These are phyloP conservation scores for Anthoceros angustus DNA, from an alignment of 225 moss, liverwort and hornwort genomes.

Conservation along the genomic window DNA sequence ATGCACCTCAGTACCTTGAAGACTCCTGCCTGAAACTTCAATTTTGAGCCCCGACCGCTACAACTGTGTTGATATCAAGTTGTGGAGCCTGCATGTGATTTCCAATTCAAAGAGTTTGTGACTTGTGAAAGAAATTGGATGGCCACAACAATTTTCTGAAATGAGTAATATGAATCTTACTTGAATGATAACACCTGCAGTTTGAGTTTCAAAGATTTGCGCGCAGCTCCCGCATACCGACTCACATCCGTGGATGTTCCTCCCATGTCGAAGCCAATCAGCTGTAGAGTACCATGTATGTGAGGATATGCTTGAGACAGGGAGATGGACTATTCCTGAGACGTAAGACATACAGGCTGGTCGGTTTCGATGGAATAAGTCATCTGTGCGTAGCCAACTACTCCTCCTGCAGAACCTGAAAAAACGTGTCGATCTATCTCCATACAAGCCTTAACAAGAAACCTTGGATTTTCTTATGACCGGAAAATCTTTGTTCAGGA, in stretches of 20 bases:
- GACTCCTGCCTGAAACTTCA: no score
- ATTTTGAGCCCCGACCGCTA: no score
- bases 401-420: conserved; percentile 91
- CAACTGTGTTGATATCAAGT: conserved; percentile 97
- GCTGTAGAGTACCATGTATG: conserved; percentile 11
- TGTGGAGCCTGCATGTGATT: conserved; percentile 46
- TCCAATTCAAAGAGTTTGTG: background rate
- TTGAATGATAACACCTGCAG: no score
- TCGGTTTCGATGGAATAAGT: conserved; percentile 73
- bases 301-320: no score
- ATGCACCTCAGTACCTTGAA: conserved; percentile 51
- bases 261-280: conserved; percentile 98
- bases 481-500: conserved; percentile 83
- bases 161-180: conserved; percentile 5
- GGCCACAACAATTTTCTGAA: background rate
- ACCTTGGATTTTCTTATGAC: conserved; percentile 45
- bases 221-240: conserved; percentile 73
- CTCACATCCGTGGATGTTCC: conserved; percentile 98
- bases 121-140: background rate
- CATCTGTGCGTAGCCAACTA: conserved; percentile 79
- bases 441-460: background rate
- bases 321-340: background rate
- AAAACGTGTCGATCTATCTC: background rate
- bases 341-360: conserved; percentile 36
- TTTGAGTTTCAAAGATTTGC: no score